Conservation (phyloP, 73 alveolate species). For the Tetrahymena thermophila region DNA sequence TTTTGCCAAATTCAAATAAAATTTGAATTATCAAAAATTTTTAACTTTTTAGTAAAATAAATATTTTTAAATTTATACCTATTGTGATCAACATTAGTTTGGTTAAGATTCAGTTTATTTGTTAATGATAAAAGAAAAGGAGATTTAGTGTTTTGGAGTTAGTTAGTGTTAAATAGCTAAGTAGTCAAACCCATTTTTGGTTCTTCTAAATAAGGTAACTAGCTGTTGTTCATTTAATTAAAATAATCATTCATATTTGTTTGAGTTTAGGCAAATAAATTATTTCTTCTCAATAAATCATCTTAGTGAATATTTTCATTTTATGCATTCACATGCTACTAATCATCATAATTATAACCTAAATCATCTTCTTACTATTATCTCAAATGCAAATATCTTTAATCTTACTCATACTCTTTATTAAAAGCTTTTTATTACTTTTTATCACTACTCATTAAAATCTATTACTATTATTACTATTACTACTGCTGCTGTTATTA, state of each 20-base stretch:
- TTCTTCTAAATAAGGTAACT: background rate
- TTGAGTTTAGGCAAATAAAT: background rate
- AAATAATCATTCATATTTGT: background rate
- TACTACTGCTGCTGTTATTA: background rate
- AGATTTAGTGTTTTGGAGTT: background rate
- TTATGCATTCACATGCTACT: background rate
- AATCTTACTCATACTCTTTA: background rate
- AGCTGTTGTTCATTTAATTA: background rate
- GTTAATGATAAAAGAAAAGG: background rate
- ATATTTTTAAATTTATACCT: background rate
- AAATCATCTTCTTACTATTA: background rate
- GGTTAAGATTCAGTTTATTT: background rate
- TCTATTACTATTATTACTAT: background rate
- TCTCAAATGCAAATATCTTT: background rate
- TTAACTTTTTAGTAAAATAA: too few species aligned
- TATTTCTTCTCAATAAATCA: background rate
- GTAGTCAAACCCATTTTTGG: background rate
- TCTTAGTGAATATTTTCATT: background rate
- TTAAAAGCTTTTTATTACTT: background rate
- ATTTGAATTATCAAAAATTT: too few species aligned
- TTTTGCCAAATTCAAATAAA: too few species aligned
- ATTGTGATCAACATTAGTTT: background rate
- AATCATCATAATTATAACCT: background rate
- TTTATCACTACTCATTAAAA: background rate
- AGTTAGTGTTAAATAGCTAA: background rate